Evolutionary conservation across 2,329 filamentous ascomycete species (phyloP), one percentile per base, ranked within the genome.

Genomic region (Neopestalotiopsis clavispora): DNA sequence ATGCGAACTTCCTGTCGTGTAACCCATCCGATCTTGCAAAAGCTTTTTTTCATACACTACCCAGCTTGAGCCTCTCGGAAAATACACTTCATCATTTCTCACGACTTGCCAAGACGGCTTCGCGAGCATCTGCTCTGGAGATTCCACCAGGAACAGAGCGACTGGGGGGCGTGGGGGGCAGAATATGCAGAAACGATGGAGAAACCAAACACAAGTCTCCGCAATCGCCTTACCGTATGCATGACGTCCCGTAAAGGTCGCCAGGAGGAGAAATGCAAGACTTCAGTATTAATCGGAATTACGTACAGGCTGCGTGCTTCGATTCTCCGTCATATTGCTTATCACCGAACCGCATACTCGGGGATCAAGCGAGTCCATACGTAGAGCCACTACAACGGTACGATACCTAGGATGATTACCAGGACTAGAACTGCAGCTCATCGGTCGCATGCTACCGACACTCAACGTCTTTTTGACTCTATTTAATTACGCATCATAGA

Each of bases 391-490:
- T 17, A 52, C 45, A 52, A 10, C 45, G 45, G 45, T 52, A 52
- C 45, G 17, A n/a, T 52, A n/a, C 9, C 45, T 23, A 9, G 17
- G 45, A n/a, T 52, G 45, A 38, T 38, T 52, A 52, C 45, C 17
- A 52, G 45, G n/a, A 52, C 45, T 38, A 17, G 23, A 28, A 52
- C 45, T 52, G 45, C 45, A 52, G 45, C 45, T 20, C 45, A 52
- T 52, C 45, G 45, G 45, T 52, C 45, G 45, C 45, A 52, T 59
- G 57, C 57, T 59, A 17, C 57, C 57, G 57, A 59, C 17, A 28
- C 23, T 23, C n/a, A 59, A 59, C 10, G 45, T n/a, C 17, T n/a
- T 52, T 20, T 20, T 52, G 45, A 52, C 45, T 52, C 17, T n/a
- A 52, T 17, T n/a, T n/a, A n/a, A 23, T 52, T 52, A 52, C 45